phyloP scores from a whole-genome alignment of 768 basidiomycete genomes.

The Pleurotus tuoliensis region DNA sequence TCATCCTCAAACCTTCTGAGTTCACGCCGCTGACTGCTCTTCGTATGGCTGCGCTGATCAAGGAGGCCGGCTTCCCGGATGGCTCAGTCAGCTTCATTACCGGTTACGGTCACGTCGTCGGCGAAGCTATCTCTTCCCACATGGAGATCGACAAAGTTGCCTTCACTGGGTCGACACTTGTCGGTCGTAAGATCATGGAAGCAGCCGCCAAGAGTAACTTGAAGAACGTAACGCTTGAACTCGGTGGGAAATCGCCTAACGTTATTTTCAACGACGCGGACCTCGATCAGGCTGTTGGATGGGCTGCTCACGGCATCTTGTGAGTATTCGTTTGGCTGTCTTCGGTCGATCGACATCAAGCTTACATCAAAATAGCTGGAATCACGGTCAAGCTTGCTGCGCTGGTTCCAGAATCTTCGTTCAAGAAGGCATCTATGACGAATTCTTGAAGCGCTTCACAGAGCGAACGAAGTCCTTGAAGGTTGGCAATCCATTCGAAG shows the following conservation, averaged over 20 bases:
- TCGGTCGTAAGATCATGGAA: constrained; percentile 77
- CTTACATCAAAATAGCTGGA: constrained; percentile 39
- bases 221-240: constrained; percentile 80
- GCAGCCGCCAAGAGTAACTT: constrained; percentile 79
- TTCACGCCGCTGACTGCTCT: constrained; percentile 60
- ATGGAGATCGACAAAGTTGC: constrained; percentile 64
- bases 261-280: constrained; percentile 75
- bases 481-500: constrained; percentile 68
- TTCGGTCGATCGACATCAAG: too few species aligned
- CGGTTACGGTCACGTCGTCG: constrained; percentile 54
- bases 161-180: constrained; percentile 66
- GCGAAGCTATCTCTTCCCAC: constrained; percentile 59
- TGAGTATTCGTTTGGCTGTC: constrained; percentile 28
- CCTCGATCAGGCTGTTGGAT: constrained; percentile 67
- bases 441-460: constrained; percentile 63
- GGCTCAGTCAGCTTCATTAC: constrained; percentile 61
- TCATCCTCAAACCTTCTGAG: constrained; percentile 68
- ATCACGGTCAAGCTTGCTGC: constrained; percentile 75
- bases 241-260: constrained; percentile 73
- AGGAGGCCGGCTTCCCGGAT: constrained; percentile 58
- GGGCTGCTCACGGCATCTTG: constrained; percentile 73
- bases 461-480: constrained; percentile 49
- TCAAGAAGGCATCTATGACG: constrained; percentile 73
- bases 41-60: constrained; percentile 37
- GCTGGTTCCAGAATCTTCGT: constrained; percentile 86